Base-by-base conservation (phyloP, 768 basidiomycete genomes). In the Mycena rebaudengoi region DNA sequence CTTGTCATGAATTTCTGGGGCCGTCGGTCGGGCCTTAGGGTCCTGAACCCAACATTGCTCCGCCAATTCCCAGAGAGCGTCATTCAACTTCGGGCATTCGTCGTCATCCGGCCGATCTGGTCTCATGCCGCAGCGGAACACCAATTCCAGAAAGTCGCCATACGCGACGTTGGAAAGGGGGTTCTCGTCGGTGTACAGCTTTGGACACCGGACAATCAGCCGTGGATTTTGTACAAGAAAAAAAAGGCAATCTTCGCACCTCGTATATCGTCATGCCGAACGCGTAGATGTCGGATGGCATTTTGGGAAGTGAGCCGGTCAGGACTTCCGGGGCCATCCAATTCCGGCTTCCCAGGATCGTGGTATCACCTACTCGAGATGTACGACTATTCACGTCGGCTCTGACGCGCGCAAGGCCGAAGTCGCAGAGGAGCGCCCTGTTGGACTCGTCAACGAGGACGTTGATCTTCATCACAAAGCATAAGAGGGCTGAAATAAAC, bases 241-340 rank as follows among this genome's bases (percentile, higher is more conserved):
- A 65, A 43, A 14, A 30, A 35, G 20, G 26, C 23, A 11, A 30
- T 25, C 30, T 10, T 10, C 39, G 41, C 28, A 75, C 71, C 69
- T 75, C 74, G 41, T 72, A 72, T 12, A 68, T 59, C 10, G 70
- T 75, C 74, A 75, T 73, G 7, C 58, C 66, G 49, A 73, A 70
- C 2, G 72, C 61, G 45, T 75, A 75, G 18, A 73, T 64, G 25
- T 75, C 73, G n/a, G 62, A 68, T 3, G 68, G 59, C 6, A 49
- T 32, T 39, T 58, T 53, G 25, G 66, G 57, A 1, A 51, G 59
- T 7, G 58, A 60, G 18, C 74, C 74, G 16, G 46, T 32, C 28
- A 75, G 60, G 7, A 66, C 44, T 57, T 75, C 73, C 0, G 74
- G 73, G 6, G 73, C 67, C 74, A 74, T 74, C 73, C 74, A 75